A percentile compares a stretch with the other conserved stretches of the same genome.
Conservation (phyloP, 1,284 basidiomycete species). For the Pulveroboletus sp. region DNA sequence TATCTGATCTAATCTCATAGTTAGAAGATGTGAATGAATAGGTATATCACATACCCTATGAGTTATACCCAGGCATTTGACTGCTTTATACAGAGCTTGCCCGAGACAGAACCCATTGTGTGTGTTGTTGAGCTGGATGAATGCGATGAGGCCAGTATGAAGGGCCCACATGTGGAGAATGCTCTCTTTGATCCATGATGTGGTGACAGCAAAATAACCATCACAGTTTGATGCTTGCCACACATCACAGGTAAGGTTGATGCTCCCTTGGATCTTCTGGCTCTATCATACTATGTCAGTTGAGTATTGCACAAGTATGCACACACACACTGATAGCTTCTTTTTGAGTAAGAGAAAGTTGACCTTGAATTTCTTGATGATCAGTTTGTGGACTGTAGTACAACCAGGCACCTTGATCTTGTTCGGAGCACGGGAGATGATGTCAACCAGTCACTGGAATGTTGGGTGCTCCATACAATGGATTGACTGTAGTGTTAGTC, state of each 20-base stretch:
- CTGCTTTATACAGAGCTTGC: conserved; percentile 9
- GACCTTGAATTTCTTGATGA: conserved; percentile 5
- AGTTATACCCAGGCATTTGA: neutral
- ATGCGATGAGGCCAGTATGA: neutral
- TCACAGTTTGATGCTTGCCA: conserved; percentile 11
- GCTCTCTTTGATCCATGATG: conserved; percentile 4
- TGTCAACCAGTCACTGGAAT: neutral
- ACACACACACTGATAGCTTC: neutral
- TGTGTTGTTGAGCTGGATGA: conserved; percentile 3
- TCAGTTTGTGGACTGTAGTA: neutral
- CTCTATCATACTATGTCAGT: conserved; percentile 1
- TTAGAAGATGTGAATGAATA: neutral
- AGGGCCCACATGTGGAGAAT: neutral
- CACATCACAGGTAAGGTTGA: conserved; percentile 9
- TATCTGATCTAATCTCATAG: neutral
- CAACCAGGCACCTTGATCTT: neutral
- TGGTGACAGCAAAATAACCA: conserved; percentile 6
- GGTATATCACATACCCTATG: neutral
- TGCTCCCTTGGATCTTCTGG: neutral
- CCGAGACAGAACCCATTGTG: neutral
- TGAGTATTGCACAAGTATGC: neutral
- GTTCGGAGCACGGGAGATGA: neutral
- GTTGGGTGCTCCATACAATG: neutral
- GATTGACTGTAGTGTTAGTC: neutral
- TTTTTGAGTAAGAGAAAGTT: neutral